These are phyloP conservation scores for Fusarium circinatum DNA, from an alignment of 2,329 filamentous ascomycete species.

Conservation along the genomic window DNA sequence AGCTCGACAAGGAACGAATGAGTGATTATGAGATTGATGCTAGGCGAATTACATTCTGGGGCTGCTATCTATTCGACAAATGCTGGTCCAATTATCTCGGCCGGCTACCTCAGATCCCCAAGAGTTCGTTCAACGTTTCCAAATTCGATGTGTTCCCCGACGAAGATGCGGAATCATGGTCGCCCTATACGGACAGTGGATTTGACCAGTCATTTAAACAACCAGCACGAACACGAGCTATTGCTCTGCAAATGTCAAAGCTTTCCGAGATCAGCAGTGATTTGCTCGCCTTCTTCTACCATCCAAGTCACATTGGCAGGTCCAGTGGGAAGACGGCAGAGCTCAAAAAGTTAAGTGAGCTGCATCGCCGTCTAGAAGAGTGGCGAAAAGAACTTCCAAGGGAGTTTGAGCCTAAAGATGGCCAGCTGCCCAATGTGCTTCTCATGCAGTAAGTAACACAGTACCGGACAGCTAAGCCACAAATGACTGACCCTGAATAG, in stretches of 20 bases:
- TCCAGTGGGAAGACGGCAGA: conserved; percentile 81
- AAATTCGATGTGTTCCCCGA: conserved; percentile 91
- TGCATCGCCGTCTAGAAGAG: conserved; percentile 88
- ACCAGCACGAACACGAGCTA: conserved; percentile 82
- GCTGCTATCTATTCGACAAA: conserved; percentile 98
- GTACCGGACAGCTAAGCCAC: not conserved
- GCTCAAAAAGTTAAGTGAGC: conserved; percentile 89
- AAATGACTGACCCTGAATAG: conserved; percentile 56
- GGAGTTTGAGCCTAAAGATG: conserved; percentile 90
- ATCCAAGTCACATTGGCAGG: conserved; percentile 73
- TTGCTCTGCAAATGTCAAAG: conserved; percentile 82
- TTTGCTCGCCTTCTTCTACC: conserved; percentile 89
- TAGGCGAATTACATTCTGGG: conserved; percentile 93
- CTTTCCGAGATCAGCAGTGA: conserved; percentile 96
- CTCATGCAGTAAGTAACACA: conserved; percentile 78
- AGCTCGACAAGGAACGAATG: conserved; percentile 69
- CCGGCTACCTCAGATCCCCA: conserved; percentile 85
- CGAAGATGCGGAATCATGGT: conserved; percentile 89
- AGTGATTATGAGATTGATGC: conserved; percentile 89
- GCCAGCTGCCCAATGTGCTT: conserved; percentile 84
- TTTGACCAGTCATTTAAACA: conserved; percentile 78
- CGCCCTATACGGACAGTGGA: conserved; percentile 86
- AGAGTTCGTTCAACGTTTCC: conserved; percentile 81
- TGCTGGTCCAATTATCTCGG: conserved; percentile 98
- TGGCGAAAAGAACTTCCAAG: conserved; percentile 87